Conservation (phyloP, 768 basidiomycete genomes). For the Auriscalpium vulgare region DNA sequence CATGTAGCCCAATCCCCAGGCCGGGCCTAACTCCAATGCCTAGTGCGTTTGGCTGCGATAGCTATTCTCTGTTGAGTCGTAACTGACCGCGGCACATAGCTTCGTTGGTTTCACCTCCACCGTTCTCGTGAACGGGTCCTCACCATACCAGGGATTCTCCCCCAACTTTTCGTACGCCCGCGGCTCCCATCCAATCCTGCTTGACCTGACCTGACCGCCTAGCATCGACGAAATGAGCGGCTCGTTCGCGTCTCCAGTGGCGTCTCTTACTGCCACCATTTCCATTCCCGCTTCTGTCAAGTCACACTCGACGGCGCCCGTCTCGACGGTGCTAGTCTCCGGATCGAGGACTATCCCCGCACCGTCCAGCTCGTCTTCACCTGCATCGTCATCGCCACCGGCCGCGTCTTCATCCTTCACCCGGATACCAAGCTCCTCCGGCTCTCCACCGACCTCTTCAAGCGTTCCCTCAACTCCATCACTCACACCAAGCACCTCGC, state of each 20-base stretch:
- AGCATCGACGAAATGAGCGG: slow-evolving; percentile 58
- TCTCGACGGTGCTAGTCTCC: neutral
- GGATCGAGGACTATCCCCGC: neutral
- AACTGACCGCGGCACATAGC: slow-evolving; percentile 24
- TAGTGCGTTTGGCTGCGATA: slow-evolving; percentile 38
- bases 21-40: slow-evolving; percentile 45
- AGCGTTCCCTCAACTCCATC: neutral
- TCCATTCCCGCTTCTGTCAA: slow-evolving; percentile 31
- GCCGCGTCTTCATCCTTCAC: neutral
- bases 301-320: slow-evolving; percentile 4
- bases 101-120: slow-evolving; percentile 47
- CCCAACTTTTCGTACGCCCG: slow-evolving; percentile 45
- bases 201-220: slow-evolving; percentile 1
- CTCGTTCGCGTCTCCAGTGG: slow-evolving; percentile 40
- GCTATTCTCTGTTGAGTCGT: neutral
- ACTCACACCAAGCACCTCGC: neutral
- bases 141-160: slow-evolving; percentile 37
- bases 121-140: slow-evolving; percentile 21
- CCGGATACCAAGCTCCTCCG: neutral
- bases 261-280: slow-evolving; percentile 39
- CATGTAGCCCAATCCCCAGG: slow-evolving; percentile 35
- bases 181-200: neutral
- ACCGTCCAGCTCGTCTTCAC: neutral
- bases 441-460: neutral
- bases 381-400: neutral